Percentiles rank a stretch among this genome's conserved stretches.
Evolutionary conservation across 108 stramenopile species (phyloP).

Genomic region (Fragilariopsis cylindrus): DNA sequence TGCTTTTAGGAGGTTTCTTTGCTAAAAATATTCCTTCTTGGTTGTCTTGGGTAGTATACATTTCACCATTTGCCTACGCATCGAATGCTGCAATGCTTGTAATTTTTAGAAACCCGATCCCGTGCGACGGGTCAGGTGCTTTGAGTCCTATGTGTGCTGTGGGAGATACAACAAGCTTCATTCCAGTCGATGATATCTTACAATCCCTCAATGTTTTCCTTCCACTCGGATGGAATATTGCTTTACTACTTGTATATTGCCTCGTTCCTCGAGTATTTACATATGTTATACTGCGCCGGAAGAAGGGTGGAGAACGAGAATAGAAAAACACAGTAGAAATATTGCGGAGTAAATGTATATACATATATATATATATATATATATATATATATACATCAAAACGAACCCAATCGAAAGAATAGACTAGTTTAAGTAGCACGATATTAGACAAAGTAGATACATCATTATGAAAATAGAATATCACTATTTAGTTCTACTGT

Average conservation of each 20-base stretch:
- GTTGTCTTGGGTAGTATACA: slow-evolving; percentile 52
- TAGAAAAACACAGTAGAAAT: too few relatives aligned
- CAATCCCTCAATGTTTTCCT: slow-evolving; percentile 52
- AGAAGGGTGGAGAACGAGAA: slow-evolving; percentile 19
- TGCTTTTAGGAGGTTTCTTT: slow-evolving; percentile 75
- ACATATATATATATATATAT: too few relatives aligned
- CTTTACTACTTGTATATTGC: slow-evolving; percentile 49
- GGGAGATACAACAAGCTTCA: background rate
- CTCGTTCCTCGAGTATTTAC: slow-evolving; percentile 50
- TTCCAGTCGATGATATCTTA: slow-evolving; percentile 38
- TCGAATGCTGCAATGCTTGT: slow-evolving; percentile 61
- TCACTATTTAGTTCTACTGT: too few relatives aligned
- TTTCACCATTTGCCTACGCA: slow-evolving; percentile 71
- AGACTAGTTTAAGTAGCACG: too few relatives aligned
- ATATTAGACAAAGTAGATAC: too few relatives aligned
- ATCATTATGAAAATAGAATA: too few relatives aligned
- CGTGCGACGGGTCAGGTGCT: slow-evolving; percentile 63
- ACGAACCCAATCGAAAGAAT: too few relatives aligned
- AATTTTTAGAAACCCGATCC: slow-evolving; percentile 50
- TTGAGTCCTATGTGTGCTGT: background rate
- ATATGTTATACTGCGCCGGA: slow-evolving; percentile 44
- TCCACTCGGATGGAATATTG: slow-evolving; percentile 53
- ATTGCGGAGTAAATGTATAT: too few relatives aligned
- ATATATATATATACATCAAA: too few relatives aligned
- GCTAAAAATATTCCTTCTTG: slow-evolving; percentile 53